phyloP scores from a whole-genome alignment of 108 stramenopile species.

The Schizochytrium sp. region DNA sequence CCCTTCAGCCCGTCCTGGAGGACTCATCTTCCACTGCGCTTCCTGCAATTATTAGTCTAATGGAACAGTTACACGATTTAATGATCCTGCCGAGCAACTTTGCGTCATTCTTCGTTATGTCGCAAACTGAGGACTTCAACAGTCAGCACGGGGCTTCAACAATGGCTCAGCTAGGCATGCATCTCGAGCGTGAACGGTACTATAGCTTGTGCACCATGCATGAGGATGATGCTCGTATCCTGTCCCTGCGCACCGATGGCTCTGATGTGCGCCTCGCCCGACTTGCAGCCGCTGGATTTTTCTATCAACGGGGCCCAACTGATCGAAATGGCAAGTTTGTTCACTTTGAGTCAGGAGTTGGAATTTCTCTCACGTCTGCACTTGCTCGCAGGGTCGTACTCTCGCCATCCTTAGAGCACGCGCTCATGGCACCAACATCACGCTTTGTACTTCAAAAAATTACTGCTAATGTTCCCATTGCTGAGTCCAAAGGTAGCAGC shows the following conservation, averaged over 20 bases:
- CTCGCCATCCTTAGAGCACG: slow-evolving; percentile 6
- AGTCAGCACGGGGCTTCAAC: not conserved
- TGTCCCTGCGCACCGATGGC: slow-evolving; percentile 22
- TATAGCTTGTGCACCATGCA: slow-evolving; percentile 43
- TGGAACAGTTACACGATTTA: slow-evolving; percentile 42
- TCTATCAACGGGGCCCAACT: not conserved
- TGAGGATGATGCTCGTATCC: slow-evolving; percentile 44
- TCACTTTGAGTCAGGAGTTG: slow-evolving; percentile 50
- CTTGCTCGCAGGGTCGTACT: slow-evolving; percentile 2
- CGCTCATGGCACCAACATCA: slow-evolving; percentile 4
- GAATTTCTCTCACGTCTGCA: not conserved
- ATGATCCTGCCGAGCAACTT: slow-evolving; percentile 23
- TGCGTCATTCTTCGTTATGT: not conserved
- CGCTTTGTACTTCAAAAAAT: slow-evolving; percentile 49
- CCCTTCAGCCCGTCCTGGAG: slow-evolving; percentile 27
- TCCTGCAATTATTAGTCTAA: slow-evolving; percentile 6
- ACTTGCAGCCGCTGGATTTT: slow-evolving; percentile 39
- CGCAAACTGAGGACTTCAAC: not conserved
- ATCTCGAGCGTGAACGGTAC: slow-evolving; percentile 36
- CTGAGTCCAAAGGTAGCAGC: slow-evolving; percentile 43
- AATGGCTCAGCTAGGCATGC: slow-evolving; percentile 2
- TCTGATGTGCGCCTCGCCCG: slow-evolving; percentile 13
- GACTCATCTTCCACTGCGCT: slow-evolving; percentile 37
- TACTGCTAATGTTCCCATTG: slow-evolving; percentile 23
- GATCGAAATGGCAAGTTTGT: slow-evolving; percentile 23